These are phyloP conservation scores for Hemileccinum rubropunctum DNA, from an alignment of 768 basidiomycete genomes.

Conservation along the genomic window DNA sequence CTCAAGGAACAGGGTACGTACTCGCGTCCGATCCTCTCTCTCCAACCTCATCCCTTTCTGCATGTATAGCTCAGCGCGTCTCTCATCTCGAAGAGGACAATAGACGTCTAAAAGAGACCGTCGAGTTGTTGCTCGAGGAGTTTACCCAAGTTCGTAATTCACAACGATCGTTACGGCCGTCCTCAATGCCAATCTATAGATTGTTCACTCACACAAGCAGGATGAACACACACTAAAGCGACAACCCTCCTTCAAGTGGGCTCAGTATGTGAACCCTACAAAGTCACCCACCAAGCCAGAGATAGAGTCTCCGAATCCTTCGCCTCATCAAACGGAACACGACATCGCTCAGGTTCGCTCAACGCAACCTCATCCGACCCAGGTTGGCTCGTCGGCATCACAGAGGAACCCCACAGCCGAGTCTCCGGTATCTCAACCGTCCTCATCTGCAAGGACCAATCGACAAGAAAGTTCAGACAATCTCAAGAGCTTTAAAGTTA, in stretches of 20 bases:
- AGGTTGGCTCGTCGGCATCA: slow-evolving; percentile 29
- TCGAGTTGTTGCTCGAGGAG: slow-evolving; percentile 69
- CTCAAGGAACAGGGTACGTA: slow-evolving; percentile 72
- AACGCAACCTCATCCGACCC: slow-evolving; percentile 15
- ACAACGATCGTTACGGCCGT: slow-evolving; percentile 16
- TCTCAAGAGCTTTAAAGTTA: slow-evolving; percentile 95
- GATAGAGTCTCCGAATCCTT: slow-evolving; percentile 73
- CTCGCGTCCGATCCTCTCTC: neutral
- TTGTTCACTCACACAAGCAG: slow-evolving; percentile 12
- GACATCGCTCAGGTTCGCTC: slow-evolving; percentile 47
- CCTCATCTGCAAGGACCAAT: slow-evolving; percentile 35
- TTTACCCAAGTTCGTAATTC: slow-evolving; percentile 44
- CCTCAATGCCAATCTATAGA: slow-evolving; percentile 3
- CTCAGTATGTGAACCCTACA: slow-evolving; percentile 69
- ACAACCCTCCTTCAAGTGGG: slow-evolving; percentile 89
- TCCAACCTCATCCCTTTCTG: slow-evolving; percentile 2
- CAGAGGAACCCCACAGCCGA: slow-evolving; percentile 26
- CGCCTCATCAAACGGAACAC: slow-evolving; percentile 76
- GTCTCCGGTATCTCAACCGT: slow-evolving; percentile 28
- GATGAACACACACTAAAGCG: slow-evolving; percentile 53
- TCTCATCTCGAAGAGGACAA: slow-evolving; percentile 76
- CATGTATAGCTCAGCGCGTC: slow-evolving; percentile 63
- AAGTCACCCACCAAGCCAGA: slow-evolving; percentile 81
- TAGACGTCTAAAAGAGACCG: slow-evolving; percentile 55
- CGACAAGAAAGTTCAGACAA: slow-evolving; percentile 71